Base-by-base conservation (phyloP, 768 basidiomycete genomes). In the Macrolepiota albuminosa region DNA sequence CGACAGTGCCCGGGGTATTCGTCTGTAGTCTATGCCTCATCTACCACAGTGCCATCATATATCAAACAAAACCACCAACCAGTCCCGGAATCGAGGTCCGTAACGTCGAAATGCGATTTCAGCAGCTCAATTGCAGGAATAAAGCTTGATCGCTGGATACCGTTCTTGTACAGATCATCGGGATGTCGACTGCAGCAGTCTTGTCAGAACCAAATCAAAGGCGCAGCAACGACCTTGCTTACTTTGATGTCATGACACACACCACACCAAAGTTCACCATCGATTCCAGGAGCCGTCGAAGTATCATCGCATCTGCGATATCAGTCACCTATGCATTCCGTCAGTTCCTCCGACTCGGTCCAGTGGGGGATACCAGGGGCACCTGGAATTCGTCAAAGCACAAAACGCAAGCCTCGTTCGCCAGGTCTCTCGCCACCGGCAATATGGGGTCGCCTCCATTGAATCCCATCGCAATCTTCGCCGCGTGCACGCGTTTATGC, bases 361-460 rank as follows among this genome's bases (percentile, higher is more conserved):
- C 10, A n/a, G 6, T 6, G 7, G 10, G 10, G 2, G 18, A 26
- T 1, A 1, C 8, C 4, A 3, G 9, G 9, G 77, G 66, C 70
- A 91, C 94, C 83, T 98, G 96, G 69, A 98, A 98, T 76, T 99
- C 96, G 69, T 99, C 96, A 69, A 99, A 97, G 70, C 96, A 98
- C 46, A 99, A 75, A 1, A 99, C 83, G 60, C 80, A 84, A 8
- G 93, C 90, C 61, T 97, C 88, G 50, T 81, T 81, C 2, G 94
- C 96, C 53, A 98, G 74, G 67, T 94, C 91, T 62, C 90, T 76
- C 7, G 95, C 94, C 10, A 96, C 93, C 24, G 93, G 91, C 29
- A 85, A 76, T 67, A 97, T 91, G 33, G 92, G 88, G 70, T 98
- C 94, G 18, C 90, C 88, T 24, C 85, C 84, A 16, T 81, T 70